Conservation (phyloP, 2,329 filamentous ascomycete species). For the Colletotrichum sp. region DNA sequence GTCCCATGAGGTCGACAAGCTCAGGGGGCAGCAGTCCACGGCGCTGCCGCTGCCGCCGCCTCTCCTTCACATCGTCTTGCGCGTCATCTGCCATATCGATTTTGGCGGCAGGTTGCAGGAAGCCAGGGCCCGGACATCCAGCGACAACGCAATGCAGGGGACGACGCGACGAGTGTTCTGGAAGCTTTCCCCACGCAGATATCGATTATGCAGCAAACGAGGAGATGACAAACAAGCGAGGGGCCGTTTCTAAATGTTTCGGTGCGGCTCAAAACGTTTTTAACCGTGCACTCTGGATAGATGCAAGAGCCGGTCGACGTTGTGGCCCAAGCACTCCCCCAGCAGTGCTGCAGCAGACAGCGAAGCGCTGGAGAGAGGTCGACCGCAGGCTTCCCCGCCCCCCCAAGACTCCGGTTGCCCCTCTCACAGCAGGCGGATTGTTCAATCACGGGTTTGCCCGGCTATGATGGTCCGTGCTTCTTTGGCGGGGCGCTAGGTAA, state of each 20-base stretch:
- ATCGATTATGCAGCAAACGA: conserved; percentile 3
- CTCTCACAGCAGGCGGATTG: conserved; percentile 15
- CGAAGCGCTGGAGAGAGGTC: neutral
- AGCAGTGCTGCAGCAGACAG: neutral
- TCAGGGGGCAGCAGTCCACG: conserved; percentile 47
- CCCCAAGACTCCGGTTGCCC: neutral
- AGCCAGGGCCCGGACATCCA: neutral
- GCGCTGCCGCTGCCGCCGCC: conserved; percentile 27
- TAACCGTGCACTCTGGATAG: neutral
- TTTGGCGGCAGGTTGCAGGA: neutral
- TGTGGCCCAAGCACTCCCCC: neutral
- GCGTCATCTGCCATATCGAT: conserved; percentile 23
- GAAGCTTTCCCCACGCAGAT: neutral
- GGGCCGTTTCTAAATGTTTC: conserved; percentile 8
- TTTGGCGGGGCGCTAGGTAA: conserved; percentile 20
- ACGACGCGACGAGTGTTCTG: neutral
- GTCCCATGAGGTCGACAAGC: conserved; percentile 48
- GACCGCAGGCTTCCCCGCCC: neutral
- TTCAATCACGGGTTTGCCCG: conserved; percentile 23
- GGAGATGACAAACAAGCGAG: neutral
- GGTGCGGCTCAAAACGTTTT: conserved; percentile 12
- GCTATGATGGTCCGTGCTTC: neutral
- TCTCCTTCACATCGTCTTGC: neutral
- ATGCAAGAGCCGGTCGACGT: neutral
- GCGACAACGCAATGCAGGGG: neutral